These are phyloP conservation scores for Capsicum pubescens DNA, from an alignment of 257 asterid genomes.

Conservation along the genomic window DNA sequence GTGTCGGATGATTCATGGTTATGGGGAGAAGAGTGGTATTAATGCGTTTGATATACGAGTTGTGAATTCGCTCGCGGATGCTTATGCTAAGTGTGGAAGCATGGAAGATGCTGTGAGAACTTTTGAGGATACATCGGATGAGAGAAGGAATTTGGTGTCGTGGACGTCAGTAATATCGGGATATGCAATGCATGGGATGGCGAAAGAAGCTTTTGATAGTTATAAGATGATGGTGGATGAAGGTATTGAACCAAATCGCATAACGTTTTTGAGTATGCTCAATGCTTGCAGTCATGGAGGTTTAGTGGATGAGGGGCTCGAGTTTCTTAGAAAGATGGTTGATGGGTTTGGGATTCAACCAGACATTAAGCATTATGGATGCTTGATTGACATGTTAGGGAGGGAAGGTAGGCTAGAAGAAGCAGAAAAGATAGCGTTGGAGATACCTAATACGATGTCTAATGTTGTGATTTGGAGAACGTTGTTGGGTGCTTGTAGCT, in stretches of 20 bases:
- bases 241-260: constrained; percentile 54
- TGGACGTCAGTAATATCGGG: constrained; percentile 85
- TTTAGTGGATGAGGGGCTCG: constrained; percentile 69
- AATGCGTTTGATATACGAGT: constrained; percentile 58
- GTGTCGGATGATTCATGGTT: constrained; percentile 64
- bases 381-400: constrained; percentile 73
- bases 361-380: constrained; percentile 66
- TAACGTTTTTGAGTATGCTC: constrained; percentile 66
- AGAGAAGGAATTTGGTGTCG: constrained; percentile 58
- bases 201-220: constrained; percentile 59
- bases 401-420: constrained; percentile 84
- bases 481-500: constrained; percentile 75
- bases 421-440: constrained; percentile 68
- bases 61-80: constrained; percentile 67
- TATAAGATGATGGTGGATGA: constrained; percentile 52
- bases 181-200: constrained; percentile 77
- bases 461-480: constrained; percentile 78
- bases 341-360: constrained; percentile 51
- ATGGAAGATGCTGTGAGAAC: constrained; percentile 49
- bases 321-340: constrained; percentile 58
- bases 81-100: constrained; percentile 71
- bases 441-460: constrained; percentile 49
- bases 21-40: constrained; percentile 59
- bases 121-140: constrained; percentile 53
- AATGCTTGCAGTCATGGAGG: constrained; percentile 81